phyloP scores from a whole-genome alignment of 305 asterid species.

The Solanum chacoense region DNA sequence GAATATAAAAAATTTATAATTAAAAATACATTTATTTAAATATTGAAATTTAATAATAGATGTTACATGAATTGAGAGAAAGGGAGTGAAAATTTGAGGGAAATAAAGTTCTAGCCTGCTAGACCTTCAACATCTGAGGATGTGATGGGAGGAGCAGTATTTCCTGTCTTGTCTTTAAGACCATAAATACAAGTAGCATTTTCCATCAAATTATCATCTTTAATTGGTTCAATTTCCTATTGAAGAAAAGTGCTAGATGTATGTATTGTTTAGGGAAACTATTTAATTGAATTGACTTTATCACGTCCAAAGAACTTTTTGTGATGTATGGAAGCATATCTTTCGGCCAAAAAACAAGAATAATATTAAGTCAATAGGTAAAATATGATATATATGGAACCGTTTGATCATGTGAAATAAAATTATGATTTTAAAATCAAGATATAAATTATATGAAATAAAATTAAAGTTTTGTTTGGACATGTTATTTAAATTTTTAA shows the following conservation, averaged over 20 bases:
- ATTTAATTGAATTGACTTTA: not conserved
- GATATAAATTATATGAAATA: too few relatives aligned
- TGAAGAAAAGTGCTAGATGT: not conserved
- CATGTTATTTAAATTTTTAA: too few relatives aligned
- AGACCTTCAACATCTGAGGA: not conserved
- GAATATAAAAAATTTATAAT: too few relatives aligned
- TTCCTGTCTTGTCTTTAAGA: not conserved
- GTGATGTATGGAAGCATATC: not conserved
- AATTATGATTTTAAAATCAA: too few relatives aligned
- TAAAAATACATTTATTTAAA: too few relatives aligned
- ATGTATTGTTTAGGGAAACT: not conserved
- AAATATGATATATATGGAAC: not conserved
- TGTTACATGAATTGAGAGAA: too few relatives aligned
- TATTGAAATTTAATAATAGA: too few relatives aligned
- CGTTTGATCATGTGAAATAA: too few relatives aligned
- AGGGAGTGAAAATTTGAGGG: not conserved
- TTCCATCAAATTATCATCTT: not conserved
- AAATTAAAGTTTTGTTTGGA: too few relatives aligned
- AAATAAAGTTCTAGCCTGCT: not conserved
- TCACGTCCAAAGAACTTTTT: not conserved
- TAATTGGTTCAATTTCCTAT: not conserved
- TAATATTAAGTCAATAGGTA: not conserved
- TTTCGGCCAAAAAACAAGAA: not conserved
- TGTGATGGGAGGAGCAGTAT: not conserved
- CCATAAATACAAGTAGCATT: not conserved